Evolutionary conservation across 2,329 filamentous ascomycete genomes (phyloP).

Genomic region (Scytalidium sp.): DNA sequence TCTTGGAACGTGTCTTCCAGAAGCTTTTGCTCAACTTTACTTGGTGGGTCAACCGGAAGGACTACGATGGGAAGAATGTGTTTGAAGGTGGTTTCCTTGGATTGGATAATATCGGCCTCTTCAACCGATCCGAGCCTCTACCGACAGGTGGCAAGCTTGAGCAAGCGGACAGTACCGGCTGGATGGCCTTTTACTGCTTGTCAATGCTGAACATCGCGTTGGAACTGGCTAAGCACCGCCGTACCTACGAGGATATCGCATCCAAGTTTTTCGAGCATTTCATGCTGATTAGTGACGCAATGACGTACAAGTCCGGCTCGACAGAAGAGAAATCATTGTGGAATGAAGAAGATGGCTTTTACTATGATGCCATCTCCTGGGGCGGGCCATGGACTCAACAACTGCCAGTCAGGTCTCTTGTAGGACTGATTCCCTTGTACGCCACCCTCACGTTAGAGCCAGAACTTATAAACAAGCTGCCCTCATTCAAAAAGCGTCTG

Average conservation of each 20-base stretch:
- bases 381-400: slow-evolving; percentile 92
- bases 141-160: slow-evolving; percentile 92
- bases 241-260: slow-evolving; percentile 94
- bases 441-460: slow-evolving; percentile 90
- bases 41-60: slow-evolving; percentile 99
- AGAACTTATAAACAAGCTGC: slow-evolving; percentile 87
- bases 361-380: slow-evolving; percentile 97
- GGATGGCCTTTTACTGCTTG: slow-evolving; percentile 98
- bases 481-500: slow-evolving; percentile 87
- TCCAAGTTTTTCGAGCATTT: slow-evolving; percentile 99
- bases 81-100: slow-evolving; percentile 96
- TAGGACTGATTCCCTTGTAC: slow-evolving; percentile 91
- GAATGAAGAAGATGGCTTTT: slow-evolving; percentile 97
- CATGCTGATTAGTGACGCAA: slow-evolving; percentile 95
- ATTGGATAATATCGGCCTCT: slow-evolving; percentile 94
- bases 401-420: slow-evolving; percentile 85
- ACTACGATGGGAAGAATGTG: slow-evolving; percentile 90
- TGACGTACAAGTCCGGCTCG: slow-evolving; percentile 75
- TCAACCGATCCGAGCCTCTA: slow-evolving; percentile 93
- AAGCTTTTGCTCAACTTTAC: slow-evolving; percentile 96
- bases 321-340: slow-evolving; percentile 81
- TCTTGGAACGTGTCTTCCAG: slow-evolving; percentile 93
- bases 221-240: slow-evolving; percentile 90
- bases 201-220: slow-evolving; percentile 97
- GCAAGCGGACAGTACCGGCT: slow-evolving; percentile 95